These are phyloP conservation scores for Quercus ilex DNA, from an alignment of 306 rosid genomes.

Conservation along the genomic window DNA sequence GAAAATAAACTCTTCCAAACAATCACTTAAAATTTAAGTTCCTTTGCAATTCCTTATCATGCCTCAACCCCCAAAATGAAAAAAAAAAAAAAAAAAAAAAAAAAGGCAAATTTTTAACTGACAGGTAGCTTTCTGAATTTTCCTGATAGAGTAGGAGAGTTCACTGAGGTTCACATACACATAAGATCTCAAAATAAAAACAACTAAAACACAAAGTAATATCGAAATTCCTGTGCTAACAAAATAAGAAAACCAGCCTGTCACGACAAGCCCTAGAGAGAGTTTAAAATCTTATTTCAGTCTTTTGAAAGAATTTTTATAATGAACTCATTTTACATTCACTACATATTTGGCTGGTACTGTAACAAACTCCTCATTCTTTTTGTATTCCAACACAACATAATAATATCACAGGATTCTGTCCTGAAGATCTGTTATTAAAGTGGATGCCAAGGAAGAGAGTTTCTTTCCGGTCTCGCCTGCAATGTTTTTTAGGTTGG, in stretches of 20 bases:
- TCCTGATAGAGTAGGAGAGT: background rate
- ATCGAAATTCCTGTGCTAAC: constrained; percentile 27
- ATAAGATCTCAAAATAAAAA: background rate
- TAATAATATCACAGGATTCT: constrained; percentile 66
- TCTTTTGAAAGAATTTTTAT: constrained; percentile 35
- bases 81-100: too few relatives aligned
- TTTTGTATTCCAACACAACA: constrained; percentile 21
- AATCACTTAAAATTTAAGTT: too few relatives aligned
- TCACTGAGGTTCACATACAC: background rate
- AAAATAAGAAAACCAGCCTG: constrained; percentile 35
- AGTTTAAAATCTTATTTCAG: constrained; percentile 29
- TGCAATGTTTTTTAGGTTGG: constrained; percentile 77
- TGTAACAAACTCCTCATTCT: constrained; percentile 17
- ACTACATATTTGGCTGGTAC: constrained; percentile 30
- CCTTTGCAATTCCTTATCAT: background rate
- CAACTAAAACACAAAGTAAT: constrained; percentile 17
- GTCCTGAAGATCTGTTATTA: constrained; percentile 86
- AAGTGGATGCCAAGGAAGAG: constrained; percentile 70
- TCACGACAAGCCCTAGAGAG: constrained; percentile 29
- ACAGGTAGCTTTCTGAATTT: background rate
- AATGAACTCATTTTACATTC: constrained; percentile 33
- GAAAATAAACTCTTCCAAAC: too few relatives aligned
- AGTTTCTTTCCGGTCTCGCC: constrained; percentile 97
- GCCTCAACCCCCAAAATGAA: background rate
- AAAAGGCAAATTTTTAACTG: background rate